A percentile compares a stretch with the other conserved stretches of the same genome.
These are phyloP conservation scores for Podaxis sp. DNA, from an alignment of 768 basidiomycete genomes.

Conservation along the genomic window DNA sequence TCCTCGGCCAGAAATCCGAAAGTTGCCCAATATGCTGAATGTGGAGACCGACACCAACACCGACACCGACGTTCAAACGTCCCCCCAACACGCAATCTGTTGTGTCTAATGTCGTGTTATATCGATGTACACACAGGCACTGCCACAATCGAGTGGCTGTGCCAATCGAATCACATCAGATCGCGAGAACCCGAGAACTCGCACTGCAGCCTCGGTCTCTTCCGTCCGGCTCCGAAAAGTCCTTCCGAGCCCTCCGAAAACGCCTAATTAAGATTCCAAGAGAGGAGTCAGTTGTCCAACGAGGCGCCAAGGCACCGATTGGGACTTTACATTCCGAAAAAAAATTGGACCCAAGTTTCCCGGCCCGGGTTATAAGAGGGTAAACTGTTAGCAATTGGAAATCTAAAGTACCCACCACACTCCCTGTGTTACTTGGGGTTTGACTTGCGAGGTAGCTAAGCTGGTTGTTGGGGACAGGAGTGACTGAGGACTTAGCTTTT, in stretches of 20 bases:
- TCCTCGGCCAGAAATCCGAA: neutral
- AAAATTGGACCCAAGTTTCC: neutral
- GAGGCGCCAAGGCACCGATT: neutral
- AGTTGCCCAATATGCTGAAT: neutral
- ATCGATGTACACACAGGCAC: neutral
- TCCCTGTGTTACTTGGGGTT: neutral
- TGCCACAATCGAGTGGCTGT: constrained; percentile 3
- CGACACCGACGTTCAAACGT: too few species aligned
- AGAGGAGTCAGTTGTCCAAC: neutral
- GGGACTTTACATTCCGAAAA: neutral
- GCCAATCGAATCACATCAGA: neutral
- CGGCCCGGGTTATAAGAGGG: neutral
- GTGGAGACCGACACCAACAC: too few species aligned
- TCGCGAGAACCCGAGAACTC: neutral
- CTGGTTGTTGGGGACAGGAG: neutral
- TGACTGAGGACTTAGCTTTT: neutral
- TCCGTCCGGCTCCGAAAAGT: neutral
- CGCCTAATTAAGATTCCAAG: neutral
- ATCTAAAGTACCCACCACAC: too few species aligned
- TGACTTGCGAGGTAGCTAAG: neutral
- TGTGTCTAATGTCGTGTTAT: too few species aligned
- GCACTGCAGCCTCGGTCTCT: neutral
- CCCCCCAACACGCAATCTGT: too few species aligned
- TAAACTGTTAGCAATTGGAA: neutral
- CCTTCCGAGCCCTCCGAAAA: neutral